Conservation (phyloP, 768 basidiomycete species). For the Lactifluus subvellereus region DNA sequence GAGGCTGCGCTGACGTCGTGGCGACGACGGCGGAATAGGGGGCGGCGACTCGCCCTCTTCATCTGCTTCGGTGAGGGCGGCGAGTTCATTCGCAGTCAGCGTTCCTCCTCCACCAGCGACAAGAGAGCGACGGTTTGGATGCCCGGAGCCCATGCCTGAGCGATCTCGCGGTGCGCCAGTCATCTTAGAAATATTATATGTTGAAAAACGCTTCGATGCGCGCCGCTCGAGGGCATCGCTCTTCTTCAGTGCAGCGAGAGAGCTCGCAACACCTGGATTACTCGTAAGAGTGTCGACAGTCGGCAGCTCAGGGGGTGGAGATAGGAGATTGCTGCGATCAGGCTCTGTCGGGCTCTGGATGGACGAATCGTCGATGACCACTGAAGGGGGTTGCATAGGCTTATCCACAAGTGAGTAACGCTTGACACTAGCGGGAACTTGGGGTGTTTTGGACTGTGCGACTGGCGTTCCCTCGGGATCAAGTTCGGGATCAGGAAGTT, state of each 20-base stretch:
- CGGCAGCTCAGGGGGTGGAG: slow-evolving; percentile 34
- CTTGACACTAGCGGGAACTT: slow-evolving; percentile 63
- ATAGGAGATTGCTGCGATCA: slow-evolving; percentile 23
- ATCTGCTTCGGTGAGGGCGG: slow-evolving; percentile 67
- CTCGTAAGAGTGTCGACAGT: slow-evolving; percentile 46
- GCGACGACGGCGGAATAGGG: slow-evolving; percentile 18
- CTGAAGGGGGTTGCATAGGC: slow-evolving; percentile 46
- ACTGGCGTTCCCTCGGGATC: slow-evolving; percentile 26
- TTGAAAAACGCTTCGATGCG: slow-evolving; percentile 93
- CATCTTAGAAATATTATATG: slow-evolving; percentile 93
- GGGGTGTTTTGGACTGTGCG: slow-evolving; percentile 32
- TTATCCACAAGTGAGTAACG: slow-evolving; percentile 77
- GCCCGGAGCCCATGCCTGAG: slow-evolving; percentile 32
- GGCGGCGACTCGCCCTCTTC: slow-evolving; percentile 40
- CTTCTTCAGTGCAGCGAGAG: slow-evolving; percentile 83
- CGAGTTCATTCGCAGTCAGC: slow-evolving; percentile 66
- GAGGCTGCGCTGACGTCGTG: slow-evolving; percentile 25
- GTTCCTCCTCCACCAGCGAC: slow-evolving; percentile 49
- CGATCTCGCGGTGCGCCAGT: slow-evolving; percentile 52
- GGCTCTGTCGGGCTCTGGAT: slow-evolving; percentile 17
- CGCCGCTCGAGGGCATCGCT: slow-evolving; percentile 82
- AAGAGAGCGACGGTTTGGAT: slow-evolving; percentile 61
- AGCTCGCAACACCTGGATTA: slow-evolving; percentile 49
- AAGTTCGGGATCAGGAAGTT: slow-evolving; percentile 20
- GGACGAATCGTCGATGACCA: slow-evolving; percentile 50